Evolutionary conservation across 1,139 yeast species (phyloP), one percentile per base, ranked within the genome.

Genomic region (Zygosaccharomyces sapae): DNA sequence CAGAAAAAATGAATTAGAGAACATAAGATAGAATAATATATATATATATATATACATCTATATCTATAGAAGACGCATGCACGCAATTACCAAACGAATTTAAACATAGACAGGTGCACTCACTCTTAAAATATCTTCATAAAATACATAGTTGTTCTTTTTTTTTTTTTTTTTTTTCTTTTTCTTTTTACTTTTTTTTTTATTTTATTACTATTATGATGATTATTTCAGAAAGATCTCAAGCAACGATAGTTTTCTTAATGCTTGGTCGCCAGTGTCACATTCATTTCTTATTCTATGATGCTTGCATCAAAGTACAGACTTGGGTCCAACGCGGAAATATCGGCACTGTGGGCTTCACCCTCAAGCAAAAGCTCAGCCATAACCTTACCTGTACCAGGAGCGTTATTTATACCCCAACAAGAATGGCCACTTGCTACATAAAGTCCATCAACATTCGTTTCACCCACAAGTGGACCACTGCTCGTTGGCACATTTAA

Each of bases 381-480:
- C 85, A 92, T 79, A 41, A 92, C 77, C 61, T 88, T 83, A 16
- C 98, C 98, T 0, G 97, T 89, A 3, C 87, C 97, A 1, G 97
- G 97, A 0, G 97, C 97, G 67, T 92, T 90, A 68, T 92, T 92
- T 54, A 92, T 92, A 20, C 98, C 98, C 98, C 98, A 92, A 69
- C 97, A 92, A 18, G 95, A 84, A 67, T 92, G 98, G 1, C 97
- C 98, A 16, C 94, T 80, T 2, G 97, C 96, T 50, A 92, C 69
- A 58, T 72, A 86, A 53, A 92, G 70, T 54, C 83, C 83, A 24
- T 77, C 80, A 16, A 88, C 92, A 61, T 89, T 88, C 0, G 97
- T 90, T 60, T 86, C 90, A 41, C 98, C 98, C 55, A 92, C 83
- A 49, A 92, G 74, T 0, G 98, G 98, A 3, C 98, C 97, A 4